These are phyloP conservation scores for Rhizomucor miehei DNA, from an alignment of 371 early-diverging fungal genomes.

Conservation along the genomic window DNA sequence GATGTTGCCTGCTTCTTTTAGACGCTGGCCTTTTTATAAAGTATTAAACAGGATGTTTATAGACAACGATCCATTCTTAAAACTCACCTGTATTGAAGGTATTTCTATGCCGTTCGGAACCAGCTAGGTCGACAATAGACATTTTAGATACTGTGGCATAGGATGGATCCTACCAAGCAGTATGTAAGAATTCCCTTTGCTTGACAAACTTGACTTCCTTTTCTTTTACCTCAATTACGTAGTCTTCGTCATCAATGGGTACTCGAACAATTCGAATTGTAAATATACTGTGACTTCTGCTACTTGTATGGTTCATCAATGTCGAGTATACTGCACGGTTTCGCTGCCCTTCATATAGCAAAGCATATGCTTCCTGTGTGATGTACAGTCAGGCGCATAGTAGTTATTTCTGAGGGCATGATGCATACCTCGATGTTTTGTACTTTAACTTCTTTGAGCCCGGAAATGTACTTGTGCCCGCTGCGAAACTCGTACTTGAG, in stretches of 20 bases:
- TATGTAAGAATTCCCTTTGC: background rate
- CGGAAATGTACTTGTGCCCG: slow-evolving; percentile 57
- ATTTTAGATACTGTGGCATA: slow-evolving; percentile 57
- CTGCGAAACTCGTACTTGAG: slow-evolving; percentile 57
- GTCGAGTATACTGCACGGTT: slow-evolving; percentile 66
- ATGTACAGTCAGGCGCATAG: background rate
- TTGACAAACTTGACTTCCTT: too few relatives aligned
- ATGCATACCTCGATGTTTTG: slow-evolving; percentile 40
- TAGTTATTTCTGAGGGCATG: background rate
- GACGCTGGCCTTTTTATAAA: slow-evolving; percentile 63
- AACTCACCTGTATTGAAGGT: slow-evolving; percentile 79
- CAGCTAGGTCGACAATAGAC: slow-evolving; percentile 96
- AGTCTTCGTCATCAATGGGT: slow-evolving; percentile 49
- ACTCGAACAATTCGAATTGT: slow-evolving; percentile 63
- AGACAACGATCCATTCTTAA: background rate
- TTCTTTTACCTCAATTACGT: slow-evolving; percentile 54
- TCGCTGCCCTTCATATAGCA: slow-evolving; percentile 58
- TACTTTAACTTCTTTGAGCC: slow-evolving; percentile 60
- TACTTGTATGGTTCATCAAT: slow-evolving; percentile 58
- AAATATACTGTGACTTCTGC: slow-evolving; percentile 72
- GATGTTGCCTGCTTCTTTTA: slow-evolving; percentile 93
- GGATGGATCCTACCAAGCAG: slow-evolving; percentile 29
- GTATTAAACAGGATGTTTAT: background rate
- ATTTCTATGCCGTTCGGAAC: slow-evolving; percentile 86
- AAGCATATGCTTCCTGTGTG: slow-evolving; percentile 53